phyloP scores from a whole-genome alignment of 2,329 filamentous ascomycete genomes.

The Calonectria ilicicola region DNA sequence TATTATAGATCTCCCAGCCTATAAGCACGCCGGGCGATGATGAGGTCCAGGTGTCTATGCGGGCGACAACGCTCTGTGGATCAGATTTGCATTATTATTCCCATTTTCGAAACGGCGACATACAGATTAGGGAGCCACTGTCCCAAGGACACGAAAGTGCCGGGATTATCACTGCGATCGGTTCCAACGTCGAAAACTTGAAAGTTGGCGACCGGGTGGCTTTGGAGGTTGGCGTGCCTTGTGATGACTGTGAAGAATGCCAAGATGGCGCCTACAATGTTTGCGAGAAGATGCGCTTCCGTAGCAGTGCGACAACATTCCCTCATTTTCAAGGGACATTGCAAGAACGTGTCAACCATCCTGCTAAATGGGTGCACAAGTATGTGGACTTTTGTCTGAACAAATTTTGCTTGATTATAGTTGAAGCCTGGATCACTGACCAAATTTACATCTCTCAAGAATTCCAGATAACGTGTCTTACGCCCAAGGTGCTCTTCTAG shows the following conservation, averaged over 20 bases:
- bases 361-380: background rate
- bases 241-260: background rate
- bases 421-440: background rate
- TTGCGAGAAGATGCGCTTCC: background rate
- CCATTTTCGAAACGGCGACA: background rate
- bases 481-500: background rate
- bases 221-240: background rate
- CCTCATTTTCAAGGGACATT: background rate
- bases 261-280: slow-evolving; percentile 1
- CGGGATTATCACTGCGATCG: background rate
- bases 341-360: background rate
- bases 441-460: background rate
- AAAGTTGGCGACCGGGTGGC: background rate
- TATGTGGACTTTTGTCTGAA: background rate
- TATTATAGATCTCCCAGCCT: background rate
- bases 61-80: background rate
- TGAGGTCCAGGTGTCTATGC: background rate
- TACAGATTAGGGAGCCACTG: background rate
- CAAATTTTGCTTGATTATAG: background rate
- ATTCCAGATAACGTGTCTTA: background rate
- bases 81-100: background rate
- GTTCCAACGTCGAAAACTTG: background rate
- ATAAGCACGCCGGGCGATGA: background rate
- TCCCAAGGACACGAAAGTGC: background rate
- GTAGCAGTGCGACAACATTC: background rate